These are phyloP conservation scores for Plectosphaerella plurivora DNA, from an alignment of 2,329 filamentous ascomycete genomes.

Conservation along the genomic window DNA sequence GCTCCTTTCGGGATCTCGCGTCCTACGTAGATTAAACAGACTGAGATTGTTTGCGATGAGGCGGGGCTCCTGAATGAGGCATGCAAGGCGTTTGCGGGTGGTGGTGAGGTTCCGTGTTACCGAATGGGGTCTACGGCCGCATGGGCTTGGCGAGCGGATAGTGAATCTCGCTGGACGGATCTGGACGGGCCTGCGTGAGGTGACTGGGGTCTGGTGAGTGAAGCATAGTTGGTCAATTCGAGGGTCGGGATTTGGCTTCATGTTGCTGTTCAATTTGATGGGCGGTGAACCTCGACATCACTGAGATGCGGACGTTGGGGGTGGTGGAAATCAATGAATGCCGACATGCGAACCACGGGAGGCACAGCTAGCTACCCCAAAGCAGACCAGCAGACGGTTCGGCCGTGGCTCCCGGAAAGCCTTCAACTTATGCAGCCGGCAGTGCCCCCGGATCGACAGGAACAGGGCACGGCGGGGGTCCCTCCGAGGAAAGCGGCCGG, in stretches of 20 bases:
- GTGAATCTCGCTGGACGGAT: background rate
- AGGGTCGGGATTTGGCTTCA: no score
- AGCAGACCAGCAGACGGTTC: background rate
- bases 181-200: no score
- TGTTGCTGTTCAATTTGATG: background rate
- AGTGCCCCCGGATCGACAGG: conserved; percentile 2
- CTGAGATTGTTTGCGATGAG: no score
- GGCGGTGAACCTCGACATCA: background rate
- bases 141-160: background rate
- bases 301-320: no score
- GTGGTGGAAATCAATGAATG: background rate
- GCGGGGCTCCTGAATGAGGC: background rate
- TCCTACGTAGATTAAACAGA: no score
- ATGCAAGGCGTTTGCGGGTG: background rate
- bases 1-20: no score
- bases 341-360: background rate
- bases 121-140: background rate
- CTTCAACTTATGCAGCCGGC: conserved; percentile 2
- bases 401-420: background rate
- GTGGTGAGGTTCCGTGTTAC: background rate
- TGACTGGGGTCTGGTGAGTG: no score
- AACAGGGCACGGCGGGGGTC: background rate
- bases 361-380: background rate
- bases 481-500: conserved; percentile 3
- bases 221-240: no score